Evolutionary conservation across 2,329 filamentous ascomycete species (phyloP).

Genomic region (Plenodomus lindquistii): DNA sequence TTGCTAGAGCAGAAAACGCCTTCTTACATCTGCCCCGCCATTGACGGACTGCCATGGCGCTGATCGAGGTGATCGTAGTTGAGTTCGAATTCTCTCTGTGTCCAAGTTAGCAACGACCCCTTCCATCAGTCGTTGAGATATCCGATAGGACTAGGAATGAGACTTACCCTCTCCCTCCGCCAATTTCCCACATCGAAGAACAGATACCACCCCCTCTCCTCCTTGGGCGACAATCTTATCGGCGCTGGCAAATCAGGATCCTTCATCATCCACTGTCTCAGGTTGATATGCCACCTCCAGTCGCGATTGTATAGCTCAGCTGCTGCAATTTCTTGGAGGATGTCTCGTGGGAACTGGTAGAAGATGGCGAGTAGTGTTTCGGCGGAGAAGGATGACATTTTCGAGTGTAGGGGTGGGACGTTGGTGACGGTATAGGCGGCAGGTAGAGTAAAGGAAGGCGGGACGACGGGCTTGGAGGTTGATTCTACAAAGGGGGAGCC

Average conservation of each 20-base stretch:
- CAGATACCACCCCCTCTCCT: constrained; percentile 58
- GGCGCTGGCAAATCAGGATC: constrained; percentile 51
- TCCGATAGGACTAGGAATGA: constrained; percentile 1
- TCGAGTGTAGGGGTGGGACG: constrained; percentile 63
- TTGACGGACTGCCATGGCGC: constrained; percentile 43
- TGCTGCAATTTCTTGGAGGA: constrained; percentile 68
- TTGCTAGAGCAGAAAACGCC: too few species aligned
- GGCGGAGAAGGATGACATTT: constrained; percentile 62
- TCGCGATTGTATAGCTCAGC: constrained; percentile 60
- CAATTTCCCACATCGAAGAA: constrained; percentile 60
- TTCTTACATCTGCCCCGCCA: constrained; percentile 31
- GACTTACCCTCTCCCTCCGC: constrained; percentile 54
- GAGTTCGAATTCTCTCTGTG: constrained; percentile 55
- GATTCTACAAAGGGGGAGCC: constrained; percentile 65
- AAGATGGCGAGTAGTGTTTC: constrained; percentile 73
- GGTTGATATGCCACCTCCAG: constrained; percentile 60
- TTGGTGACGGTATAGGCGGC: constrained; percentile 68
- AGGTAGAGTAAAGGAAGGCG: constrained; percentile 65
- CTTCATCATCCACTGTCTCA: constrained; percentile 61
- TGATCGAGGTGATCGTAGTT: constrained; percentile 57
- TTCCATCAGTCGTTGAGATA: too few species aligned
- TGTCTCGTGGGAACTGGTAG: constrained; percentile 68
- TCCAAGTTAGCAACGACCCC: constrained; percentile 16
- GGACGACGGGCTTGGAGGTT: constrained; percentile 60
- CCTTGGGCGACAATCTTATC: constrained; percentile 50